Percentiles rank a stretch among this genome's conserved stretches.
Evolutionary conservation across 2,329 filamentous ascomycete species (phyloP).

Genomic region (Xylaria multiplex): DNA sequence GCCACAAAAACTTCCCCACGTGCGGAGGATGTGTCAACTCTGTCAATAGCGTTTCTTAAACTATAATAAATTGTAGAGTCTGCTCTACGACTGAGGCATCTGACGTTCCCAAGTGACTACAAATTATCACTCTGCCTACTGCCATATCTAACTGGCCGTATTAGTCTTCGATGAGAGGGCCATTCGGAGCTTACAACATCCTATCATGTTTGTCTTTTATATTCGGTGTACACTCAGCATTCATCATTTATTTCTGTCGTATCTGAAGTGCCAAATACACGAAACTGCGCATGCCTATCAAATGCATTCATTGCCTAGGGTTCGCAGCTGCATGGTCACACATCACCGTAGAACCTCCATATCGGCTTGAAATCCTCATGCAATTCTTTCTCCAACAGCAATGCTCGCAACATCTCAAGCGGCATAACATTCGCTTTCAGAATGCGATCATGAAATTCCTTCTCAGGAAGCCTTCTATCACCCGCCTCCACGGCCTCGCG

Average conservation of each 20-base stretch:
- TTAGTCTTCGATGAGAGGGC: no score
- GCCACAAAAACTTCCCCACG: not conserved
- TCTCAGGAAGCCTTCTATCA: slow-evolving; percentile 55
- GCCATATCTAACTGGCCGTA: no score
- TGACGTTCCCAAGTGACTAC: not conserved
- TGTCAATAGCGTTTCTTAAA: not conserved
- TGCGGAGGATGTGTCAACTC: not conserved
- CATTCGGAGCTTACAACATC: no score
- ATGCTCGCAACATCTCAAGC: slow-evolving; percentile 62
- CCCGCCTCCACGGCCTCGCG: slow-evolving; percentile 57
- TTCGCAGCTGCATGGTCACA: not conserved
- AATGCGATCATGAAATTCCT: slow-evolving; percentile 65
- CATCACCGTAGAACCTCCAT: slow-evolving; percentile 61
- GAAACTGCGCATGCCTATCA: no score
- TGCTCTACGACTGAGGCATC: no score
- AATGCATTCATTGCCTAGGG: no score
- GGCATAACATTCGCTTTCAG: slow-evolving; percentile 64
- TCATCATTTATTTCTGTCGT: no score
- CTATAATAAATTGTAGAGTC: no score
- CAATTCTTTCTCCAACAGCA: slow-evolving; percentile 57
- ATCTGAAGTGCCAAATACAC: no score
- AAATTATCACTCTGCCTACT: no score
- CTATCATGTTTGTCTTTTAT: no score
- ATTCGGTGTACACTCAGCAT: no score
- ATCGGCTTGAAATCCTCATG: slow-evolving; percentile 55